Base-by-base conservation (phyloP, 1,284 basidiomycete genomes). In the Sparassis latifolia region DNA sequence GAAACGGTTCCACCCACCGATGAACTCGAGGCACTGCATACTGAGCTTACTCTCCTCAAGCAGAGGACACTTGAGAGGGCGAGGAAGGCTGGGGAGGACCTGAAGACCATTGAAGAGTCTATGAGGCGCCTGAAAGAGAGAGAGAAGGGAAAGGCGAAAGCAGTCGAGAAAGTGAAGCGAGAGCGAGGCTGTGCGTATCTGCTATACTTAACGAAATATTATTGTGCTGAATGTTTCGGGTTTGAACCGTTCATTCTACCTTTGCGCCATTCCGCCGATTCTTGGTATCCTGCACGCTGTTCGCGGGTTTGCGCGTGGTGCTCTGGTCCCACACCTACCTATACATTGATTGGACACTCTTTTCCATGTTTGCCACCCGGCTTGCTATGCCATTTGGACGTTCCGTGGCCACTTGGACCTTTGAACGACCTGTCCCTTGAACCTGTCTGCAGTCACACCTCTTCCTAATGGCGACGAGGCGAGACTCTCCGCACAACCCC, bases 141-240 rank as follows among this genome's bases (percentile, higher is more conserved):
- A 66, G 83, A 83, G 67, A 86, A 87, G 68, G 82, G 82, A 2
- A 89, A 90, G 66, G 79, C 77, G 42, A 86, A 78, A 67, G 79
- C 77, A 32, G 62, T 77, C 45, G 82, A 84, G 54, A 86, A 79
- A 67, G 69, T 81, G 47, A 86, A 84, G 68, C 78, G 77, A 56
- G 86, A 84, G 62, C 79, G 73, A 64, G 87, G 78, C 61, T 82
- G 82, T 88, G 72, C 69, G 86, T 85, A 48, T 55, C 42, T 40
- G 30, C 28, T 47, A 37, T 40, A 29, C 38, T 33, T 20, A 20
- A 20, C 20, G 20, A 20, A 20, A 20, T 20, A 20, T 20, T 20
- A 20, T 20, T 20, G 20, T 20, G 20, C 20, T 20, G 20, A 20
- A 20, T 20, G 20, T 20, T 20, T 20, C 20, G 20, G 20, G 20